phyloP scores from a whole-genome alignment of 1,284 basidiomycete species.

The Boletus hoseneyae region DNA sequence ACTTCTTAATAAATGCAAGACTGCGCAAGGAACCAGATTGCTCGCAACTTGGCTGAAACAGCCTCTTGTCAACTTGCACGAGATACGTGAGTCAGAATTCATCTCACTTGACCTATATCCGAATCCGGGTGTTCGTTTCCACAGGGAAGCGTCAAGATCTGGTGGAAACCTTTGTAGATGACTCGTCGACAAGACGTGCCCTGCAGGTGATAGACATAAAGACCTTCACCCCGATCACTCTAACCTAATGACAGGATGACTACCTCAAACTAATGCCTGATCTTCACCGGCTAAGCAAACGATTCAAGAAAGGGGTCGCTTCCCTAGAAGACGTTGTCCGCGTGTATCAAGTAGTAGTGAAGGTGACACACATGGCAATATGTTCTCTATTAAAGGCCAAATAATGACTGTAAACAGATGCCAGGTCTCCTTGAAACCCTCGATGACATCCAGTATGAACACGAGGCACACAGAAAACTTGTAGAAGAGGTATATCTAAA shows the following conservation, averaged over 20 bases:
- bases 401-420: slow-evolving; percentile 45
- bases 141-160: slow-evolving; percentile 81
- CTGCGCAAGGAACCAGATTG: slow-evolving; percentile 90
- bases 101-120: neutral
- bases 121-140: neutral
- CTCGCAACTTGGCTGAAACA: slow-evolving; percentile 96
- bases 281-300: slow-evolving; percentile 89
- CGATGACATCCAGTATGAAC: slow-evolving; percentile 49
- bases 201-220: slow-evolving; percentile 56
- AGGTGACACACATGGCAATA: slow-evolving; percentile 35
- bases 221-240: neutral
- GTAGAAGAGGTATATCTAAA: slow-evolving; percentile 67
- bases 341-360: slow-evolving; percentile 86
- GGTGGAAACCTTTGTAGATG: slow-evolving; percentile 85
- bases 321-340: slow-evolving; percentile 94
- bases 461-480: slow-evolving; percentile 48
- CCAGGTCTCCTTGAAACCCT: slow-evolving; percentile 71
- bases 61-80: slow-evolving; percentile 90
- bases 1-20: slow-evolving; percentile 93
- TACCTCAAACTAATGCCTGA: slow-evolving; percentile 92
- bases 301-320: slow-evolving; percentile 84
- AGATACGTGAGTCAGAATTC: slow-evolving; percentile 67
- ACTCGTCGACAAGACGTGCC: slow-evolving; percentile 66
- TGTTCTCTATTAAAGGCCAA: neutral
- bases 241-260: slow-evolving; percentile 56